Percentiles rank a stretch among this genome's conserved stretches.
phyloP scores from a whole-genome alignment of 169 alveolate genomes.

The Neospora caninum region DNA sequence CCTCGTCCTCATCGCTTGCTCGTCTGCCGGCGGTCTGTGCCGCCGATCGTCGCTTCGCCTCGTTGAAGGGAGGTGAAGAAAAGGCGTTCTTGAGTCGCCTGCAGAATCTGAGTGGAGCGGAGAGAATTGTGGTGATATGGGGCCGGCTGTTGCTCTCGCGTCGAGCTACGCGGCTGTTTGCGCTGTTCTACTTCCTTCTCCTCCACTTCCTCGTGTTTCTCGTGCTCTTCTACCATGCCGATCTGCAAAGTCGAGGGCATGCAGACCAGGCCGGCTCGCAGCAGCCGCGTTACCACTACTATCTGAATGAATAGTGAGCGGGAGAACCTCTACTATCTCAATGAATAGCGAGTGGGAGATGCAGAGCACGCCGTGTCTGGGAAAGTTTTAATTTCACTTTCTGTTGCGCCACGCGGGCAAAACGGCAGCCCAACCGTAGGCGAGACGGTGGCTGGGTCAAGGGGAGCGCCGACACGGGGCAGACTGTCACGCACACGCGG shows the following conservation, averaged over 20 bases:
- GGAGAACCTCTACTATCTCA: neutral
- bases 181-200: conserved; percentile 22
- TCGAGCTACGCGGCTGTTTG: conserved; percentile 31
- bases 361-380: too few relatives aligned
- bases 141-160: conserved; percentile 32
- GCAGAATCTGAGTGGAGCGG: conserved; percentile 27
- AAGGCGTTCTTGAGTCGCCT: neutral
- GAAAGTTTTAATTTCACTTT: too few relatives aligned
- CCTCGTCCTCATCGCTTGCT: neutral
- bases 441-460: too few relatives aligned
- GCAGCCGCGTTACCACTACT: neutral
- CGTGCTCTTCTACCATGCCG: conserved; percentile 22
- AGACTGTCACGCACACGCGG: too few relatives aligned
- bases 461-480: too few relatives aligned
- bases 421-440: too few relatives aligned
- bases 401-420: too few relatives aligned
- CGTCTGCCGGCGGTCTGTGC: neutral
- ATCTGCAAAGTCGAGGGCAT: neutral
- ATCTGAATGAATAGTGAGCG: neutral
- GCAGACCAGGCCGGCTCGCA: neutral
- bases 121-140: conserved; percentile 33
- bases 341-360: too few relatives aligned
- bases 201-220: conserved; percentile 32
- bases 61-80: neutral
- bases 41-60: neutral